Evolutionary conservation across 176 grass and related monocot species (phyloP).

Genomic region (Secale cereale): DNA sequence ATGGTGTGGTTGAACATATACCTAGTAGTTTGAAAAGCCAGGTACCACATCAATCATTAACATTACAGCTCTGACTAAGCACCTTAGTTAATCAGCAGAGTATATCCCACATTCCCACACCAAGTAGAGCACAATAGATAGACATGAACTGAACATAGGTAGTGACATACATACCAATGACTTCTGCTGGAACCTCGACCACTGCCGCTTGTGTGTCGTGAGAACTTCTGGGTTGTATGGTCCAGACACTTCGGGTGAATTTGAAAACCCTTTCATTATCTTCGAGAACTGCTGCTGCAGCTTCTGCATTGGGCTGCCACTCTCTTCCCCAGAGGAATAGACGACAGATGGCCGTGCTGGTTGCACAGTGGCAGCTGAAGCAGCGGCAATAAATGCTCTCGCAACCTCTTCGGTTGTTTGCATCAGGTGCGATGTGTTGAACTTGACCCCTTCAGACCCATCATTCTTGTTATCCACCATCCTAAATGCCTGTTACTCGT

Average conservation of each 20-base stretch:
- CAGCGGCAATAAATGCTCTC: conserved; percentile 46
- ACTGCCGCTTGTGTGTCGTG: conserved; percentile 88
- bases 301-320: conserved; percentile 70
- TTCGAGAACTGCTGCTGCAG: conserved; percentile 76
- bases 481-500: conserved; percentile 17
- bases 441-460: conserved; percentile 49
- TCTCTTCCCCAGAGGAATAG: conserved; percentile 64
- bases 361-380: conserved; percentile 66
- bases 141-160: not conserved
- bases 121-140: conserved; percentile 2
- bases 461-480: conserved; percentile 46
- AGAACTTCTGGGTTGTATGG: conserved; percentile 92
- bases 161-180: conserved; percentile 59
- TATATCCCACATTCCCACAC: conserved; percentile 10
- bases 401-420: conserved; percentile 84
- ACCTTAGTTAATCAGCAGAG: conserved; percentile 15
- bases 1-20: not conserved
- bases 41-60: not conserved
- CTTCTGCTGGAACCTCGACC: conserved; percentile 89
- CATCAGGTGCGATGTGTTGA: conserved; percentile 39
- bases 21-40: conserved; percentile 5
- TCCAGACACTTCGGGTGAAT: conserved; percentile 62
- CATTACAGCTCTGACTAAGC: conserved; percentile 3
- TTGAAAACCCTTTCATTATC: conserved; percentile 72
- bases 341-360: conserved; percentile 59